Conservation (phyloP, 176 grass and related monocot genomes). For the Avena atlantica region DNA sequence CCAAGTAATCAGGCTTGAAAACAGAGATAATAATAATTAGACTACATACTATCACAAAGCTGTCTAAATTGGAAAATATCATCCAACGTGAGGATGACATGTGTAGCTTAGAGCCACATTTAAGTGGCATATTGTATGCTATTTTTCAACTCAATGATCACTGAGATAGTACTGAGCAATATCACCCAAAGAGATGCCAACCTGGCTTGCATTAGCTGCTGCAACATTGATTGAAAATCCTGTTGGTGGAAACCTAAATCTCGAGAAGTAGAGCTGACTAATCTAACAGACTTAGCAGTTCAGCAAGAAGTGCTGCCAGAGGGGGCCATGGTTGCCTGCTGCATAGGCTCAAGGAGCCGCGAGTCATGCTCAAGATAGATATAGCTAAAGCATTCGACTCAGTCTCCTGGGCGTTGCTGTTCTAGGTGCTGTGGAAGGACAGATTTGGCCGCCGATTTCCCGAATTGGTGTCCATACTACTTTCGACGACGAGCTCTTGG, state of each 20-base stretch:
- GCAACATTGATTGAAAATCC: constrained; percentile 75
- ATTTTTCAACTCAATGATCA: constrained; percentile 5
- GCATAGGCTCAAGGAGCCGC: too few species aligned
- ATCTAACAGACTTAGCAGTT: constrained; percentile 38
- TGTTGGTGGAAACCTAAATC: constrained; percentile 65
- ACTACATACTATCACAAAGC: constrained; percentile 13
- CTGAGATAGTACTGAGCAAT: constrained; percentile 17
- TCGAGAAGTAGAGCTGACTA: constrained; percentile 66
- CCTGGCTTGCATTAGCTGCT: constrained; percentile 73
- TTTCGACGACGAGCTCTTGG: too few species aligned
- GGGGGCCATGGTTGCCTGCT: too few species aligned
- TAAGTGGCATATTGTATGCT: neutral
- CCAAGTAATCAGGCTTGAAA: too few species aligned
- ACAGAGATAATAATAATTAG: neutral
- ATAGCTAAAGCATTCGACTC: too few species aligned
- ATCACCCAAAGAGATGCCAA: constrained; percentile 25
- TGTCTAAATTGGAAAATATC: constrained; percentile 21
- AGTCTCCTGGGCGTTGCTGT: too few species aligned
- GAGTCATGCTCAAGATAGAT: too few species aligned
- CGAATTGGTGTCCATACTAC: too few species aligned
- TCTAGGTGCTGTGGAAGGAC: too few species aligned
- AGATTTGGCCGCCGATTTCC: too few species aligned
- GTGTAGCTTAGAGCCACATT: constrained; percentile 2
- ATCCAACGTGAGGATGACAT: neutral
- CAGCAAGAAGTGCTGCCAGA: too few species aligned